Evolutionary conservation across 805 yeast genomes (phyloP).

Genomic region (Wickerhamiella lipophila): DNA sequence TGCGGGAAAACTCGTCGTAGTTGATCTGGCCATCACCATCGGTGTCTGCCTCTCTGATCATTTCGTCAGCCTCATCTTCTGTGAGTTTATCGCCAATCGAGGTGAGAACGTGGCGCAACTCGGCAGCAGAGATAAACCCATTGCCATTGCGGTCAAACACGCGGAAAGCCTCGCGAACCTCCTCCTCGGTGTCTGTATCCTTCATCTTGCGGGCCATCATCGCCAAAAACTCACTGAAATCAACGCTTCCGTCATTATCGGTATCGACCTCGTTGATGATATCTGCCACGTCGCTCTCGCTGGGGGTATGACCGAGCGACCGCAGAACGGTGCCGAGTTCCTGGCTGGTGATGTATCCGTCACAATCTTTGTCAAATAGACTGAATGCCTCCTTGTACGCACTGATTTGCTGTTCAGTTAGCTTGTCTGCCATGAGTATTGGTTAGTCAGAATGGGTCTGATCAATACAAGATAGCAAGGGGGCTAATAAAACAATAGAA

Average conservation of each 20-base stretch:
- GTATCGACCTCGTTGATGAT: constrained; percentile 95
- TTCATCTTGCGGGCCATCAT: constrained; percentile 89
- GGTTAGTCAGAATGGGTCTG: background rate
- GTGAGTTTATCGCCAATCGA: constrained; percentile 94
- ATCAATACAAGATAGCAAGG: background rate
- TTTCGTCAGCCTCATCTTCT: constrained; percentile 94
- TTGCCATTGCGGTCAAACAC: constrained; percentile 91
- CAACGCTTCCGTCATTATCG: constrained; percentile 84
- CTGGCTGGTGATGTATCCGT: constrained; percentile 86
- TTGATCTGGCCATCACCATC: constrained; percentile 92
- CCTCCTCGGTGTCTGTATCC: constrained; percentile 95
- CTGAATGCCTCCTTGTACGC: constrained; percentile 98
- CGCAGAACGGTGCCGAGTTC: constrained; percentile 98
- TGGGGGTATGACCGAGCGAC: constrained; percentile 94
- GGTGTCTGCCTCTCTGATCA: constrained; percentile 90
- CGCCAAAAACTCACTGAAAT: constrained; percentile 69
- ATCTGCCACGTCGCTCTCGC: constrained; percentile 90
- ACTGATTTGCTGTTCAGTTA: constrained; percentile 90
- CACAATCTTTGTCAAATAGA: constrained; percentile 90
- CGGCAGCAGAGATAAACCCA: constrained; percentile 93
- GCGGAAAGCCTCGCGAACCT: constrained; percentile 92
- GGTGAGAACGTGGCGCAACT: constrained; percentile 89
- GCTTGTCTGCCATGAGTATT: constrained; percentile 49
- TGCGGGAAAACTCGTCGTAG: constrained; percentile 89
- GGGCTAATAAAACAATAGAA: background rate